Base-by-base conservation (phyloP, 257 asterid species). In the Salvia rosmarinus region DNA sequence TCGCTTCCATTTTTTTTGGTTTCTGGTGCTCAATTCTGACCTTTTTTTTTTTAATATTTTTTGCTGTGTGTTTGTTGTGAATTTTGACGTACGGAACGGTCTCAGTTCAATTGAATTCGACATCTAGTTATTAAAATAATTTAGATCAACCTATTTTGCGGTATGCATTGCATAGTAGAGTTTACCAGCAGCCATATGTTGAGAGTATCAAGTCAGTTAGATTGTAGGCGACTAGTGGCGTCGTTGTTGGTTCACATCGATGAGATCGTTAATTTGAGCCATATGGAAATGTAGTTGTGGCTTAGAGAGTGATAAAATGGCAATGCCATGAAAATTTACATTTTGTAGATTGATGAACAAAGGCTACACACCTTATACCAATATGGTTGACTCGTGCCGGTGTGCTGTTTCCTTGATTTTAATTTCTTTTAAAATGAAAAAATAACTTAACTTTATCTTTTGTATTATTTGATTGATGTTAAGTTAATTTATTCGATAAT, bases 221-320 rank as follows among this genome's bases (percentile, higher is more conserved):
- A 11, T 49, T 30, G 14, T 23, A 3, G 60, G 7, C 50, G 25
- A 21, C 50, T 25, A 35, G 56, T 66, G 56, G 35, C 13, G 13
- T 12, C 30, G 67, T 51, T 1, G 40, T n/a, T 5, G 62, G 55
- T 52, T 32, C 23, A 14, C 16, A n/a, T 6, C 10, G 10, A 70
- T 3, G 46, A n/a, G 11, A 35, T 64, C 34, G 55, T 65, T 30
- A 14, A 16, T 58, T 46, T n/a, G 68, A 44, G 21, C 3, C 35
- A 4, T n/a, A 17, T 47, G 64, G 69, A 61, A 59, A 61, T 54
- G 73, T 11, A 42, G 42, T 63, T 39, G 17, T 40, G 14, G 17
- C 7, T 32, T 37, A 23, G 72, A 28, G 32, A 28, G 32, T 28
- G 32, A 28, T 28, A 28, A 28, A 1, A 28, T 28, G 32, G 32